Percentiles rank a stretch among this genome's conserved stretches.
Evolutionary conservation across 2,329 filamentous ascomycete species (phyloP).

Genomic region (Ascochyta lentis): DNA sequence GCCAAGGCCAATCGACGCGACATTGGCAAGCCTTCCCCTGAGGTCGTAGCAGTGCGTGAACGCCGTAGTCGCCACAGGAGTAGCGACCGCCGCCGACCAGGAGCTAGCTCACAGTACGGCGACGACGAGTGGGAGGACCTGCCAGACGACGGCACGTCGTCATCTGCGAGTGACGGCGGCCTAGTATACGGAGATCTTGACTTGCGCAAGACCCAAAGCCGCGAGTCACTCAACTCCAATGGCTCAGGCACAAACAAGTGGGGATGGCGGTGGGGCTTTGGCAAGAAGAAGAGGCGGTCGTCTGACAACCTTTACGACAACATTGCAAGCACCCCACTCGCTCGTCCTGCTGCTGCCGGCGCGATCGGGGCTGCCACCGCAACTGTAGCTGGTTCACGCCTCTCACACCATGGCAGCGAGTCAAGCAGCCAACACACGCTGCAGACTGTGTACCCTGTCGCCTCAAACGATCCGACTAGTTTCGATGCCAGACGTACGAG

Average conservation of each 20-base stretch:
- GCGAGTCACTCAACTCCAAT: conserved; percentile 61
- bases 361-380: conserved; percentile 46
- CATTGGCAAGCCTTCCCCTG: conserved; percentile 37
- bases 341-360: conserved; percentile 50
- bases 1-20: conserved; percentile 45
- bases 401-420: conserved; percentile 56
- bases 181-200: conserved; percentile 66
- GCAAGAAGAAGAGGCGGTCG: conserved; percentile 53
- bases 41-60: conserved; percentile 47
- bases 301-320: conserved; percentile 45
- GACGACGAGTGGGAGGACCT: conserved; percentile 57
- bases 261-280: conserved; percentile 66
- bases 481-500: conserved; percentile 66
- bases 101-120: conserved; percentile 45
- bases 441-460: conserved; percentile 70
- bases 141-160: conserved; percentile 46
- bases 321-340: conserved; percentile 44
- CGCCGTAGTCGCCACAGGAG: conserved; percentile 31
- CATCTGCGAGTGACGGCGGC: conserved; percentile 60
- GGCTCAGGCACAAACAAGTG: conserved; percentile 63
- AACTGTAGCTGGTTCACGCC: conserved; percentile 57
- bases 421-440: conserved; percentile 58
- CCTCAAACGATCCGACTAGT: conserved; percentile 67
- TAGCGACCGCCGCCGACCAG: conserved; percentile 24
- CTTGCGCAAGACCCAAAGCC: conserved; percentile 51